Conservation (phyloP, 2,329 filamentous ascomycete genomes). For the Cyanodermella asteris region DNA sequence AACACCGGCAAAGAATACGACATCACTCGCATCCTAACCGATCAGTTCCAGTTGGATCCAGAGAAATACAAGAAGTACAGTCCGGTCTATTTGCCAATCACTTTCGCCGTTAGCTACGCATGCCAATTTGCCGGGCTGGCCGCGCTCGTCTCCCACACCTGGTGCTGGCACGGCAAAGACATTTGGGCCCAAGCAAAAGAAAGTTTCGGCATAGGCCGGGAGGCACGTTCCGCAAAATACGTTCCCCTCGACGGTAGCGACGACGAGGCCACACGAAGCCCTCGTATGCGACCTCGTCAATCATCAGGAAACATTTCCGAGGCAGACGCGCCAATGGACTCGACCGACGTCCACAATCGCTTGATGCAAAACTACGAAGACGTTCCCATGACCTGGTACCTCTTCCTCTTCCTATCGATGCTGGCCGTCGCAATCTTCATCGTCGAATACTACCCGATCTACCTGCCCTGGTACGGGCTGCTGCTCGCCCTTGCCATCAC, state of each 20-base stretch:
- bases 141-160: conserved; percentile 58
- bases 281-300: too few species aligned
- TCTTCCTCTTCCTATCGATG: conserved; percentile 55
- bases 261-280: too few species aligned
- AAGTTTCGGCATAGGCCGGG: conserved; percentile 41
- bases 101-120: conserved; percentile 69
- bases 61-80: conserved; percentile 63
- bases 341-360: conserved; percentile 69
- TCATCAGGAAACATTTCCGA: too few species aligned
- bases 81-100: conserved; percentile 65
- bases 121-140: conserved; percentile 69
- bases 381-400: conserved; percentile 62
- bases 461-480: conserved; percentile 71
- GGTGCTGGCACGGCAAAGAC: conserved; percentile 66
- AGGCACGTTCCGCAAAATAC: too few species aligned
- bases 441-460: conserved; percentile 65
- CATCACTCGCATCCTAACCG: conserved; percentile 56
- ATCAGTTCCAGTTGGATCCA: conserved; percentile 56
- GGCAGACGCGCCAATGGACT: too few species aligned
- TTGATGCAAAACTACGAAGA: conserved; percentile 68
- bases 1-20: conserved; percentile 63
- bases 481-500: conserved; percentile 59
- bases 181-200: conserved; percentile 57
- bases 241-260: too few species aligned
- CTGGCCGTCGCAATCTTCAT: conserved; percentile 60